Base-by-base conservation (phyloP, 2,329 filamentous ascomycete species). In the Calonectria montana region DNA sequence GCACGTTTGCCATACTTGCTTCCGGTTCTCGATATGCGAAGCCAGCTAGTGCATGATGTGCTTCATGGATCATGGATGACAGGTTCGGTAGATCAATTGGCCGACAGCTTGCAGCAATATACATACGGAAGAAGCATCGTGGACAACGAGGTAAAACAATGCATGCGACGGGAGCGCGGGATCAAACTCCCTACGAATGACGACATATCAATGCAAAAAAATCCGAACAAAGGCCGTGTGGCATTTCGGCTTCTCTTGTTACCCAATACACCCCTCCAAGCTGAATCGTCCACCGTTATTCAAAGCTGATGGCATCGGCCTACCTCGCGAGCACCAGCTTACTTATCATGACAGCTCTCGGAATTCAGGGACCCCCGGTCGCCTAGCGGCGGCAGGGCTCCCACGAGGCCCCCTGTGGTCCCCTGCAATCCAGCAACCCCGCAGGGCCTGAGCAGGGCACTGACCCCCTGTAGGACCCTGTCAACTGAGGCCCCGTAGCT, bases 21-120 rank as follows among this genome's bases (percentile, higher is more conserved):
- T 47, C 10, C 27, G 2, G 39, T 59, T 61, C 31, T 50, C 18
- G 23, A 31, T 25, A 39, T 62, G 63, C 43, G 27, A 29, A 23
- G 61, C 62, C 50, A 62, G 39, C 63, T 27, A 25, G 27, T 43
- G 61, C 68, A 70, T 55, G 63, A 67, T 63, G 55, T 47, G 55
- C 68, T 63, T 21, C 47, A 67, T 67, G 63, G 63, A 63, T 67
- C 27, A 57, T 63, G 63, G 63, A 64, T 70, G 55, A 55, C 37
- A 13, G 39, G n/a, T 41, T 31, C n/a, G 35, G 62, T 65, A 29
- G 68, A 55, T 65, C 68, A 41, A 59, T 23, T 55, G 47, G 41
- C 41, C 55, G 62, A 47, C 67, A 43, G 39, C 39, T 5, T 48
- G 67, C 50, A 65, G 41, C 31, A 29, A 25, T 18, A 43, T 31